Base-by-base conservation (phyloP, 2,329 filamentous ascomycete species). In the Alternaria arbusti region DNA sequence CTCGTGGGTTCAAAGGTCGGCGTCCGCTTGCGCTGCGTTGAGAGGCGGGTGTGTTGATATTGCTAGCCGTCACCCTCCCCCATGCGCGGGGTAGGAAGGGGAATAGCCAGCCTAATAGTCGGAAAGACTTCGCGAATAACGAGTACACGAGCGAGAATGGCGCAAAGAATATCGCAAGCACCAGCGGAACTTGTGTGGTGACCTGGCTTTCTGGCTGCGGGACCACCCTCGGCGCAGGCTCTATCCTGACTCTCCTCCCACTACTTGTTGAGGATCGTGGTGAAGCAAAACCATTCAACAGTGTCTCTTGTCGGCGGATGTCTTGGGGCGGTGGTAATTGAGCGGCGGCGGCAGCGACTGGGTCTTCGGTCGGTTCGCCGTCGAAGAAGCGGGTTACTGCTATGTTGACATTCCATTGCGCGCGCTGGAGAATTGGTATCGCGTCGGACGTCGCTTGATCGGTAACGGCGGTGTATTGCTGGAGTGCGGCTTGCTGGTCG, bases 351-450 rank as follows among this genome's bases (percentile, higher is more conserved):
- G 91, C 91, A 61, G 91, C 91, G 17, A 95, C 84, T 12, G 89
- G 91, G 78, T 80, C 78, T 61, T 97, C 93, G 52, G 93, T 88
- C 4, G 91, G 91, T 82, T 98, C 96, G 71, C 96, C 96, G 75
- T 99, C 96, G 79, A 97, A 99, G 87, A 98, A 98, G 77, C 96
- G 96, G 69, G 96, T 89, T 68, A 99, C 95, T 61, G 96, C 95
- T 73, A 98, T 97, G 84, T 95, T 92, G 0, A 97, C 91, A 77
- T 98, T 99, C 96, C 96, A 99, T 84, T 98, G 91, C 60, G 94
- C 97, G 66, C 94, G 86, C 70, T 90, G 88, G 2, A 99, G 85
- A 5, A 99, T 80, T 1, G 92, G 89, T 52, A 97, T 85, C 2
- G 96, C 94, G 61, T 92, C 89, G 46, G 88, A 86, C 47, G 89